Percentiles rank a stretch among this genome's conserved stretches.
Conservation (phyloP, 805 yeast species). For the Pichia paraexigua region DNA sequence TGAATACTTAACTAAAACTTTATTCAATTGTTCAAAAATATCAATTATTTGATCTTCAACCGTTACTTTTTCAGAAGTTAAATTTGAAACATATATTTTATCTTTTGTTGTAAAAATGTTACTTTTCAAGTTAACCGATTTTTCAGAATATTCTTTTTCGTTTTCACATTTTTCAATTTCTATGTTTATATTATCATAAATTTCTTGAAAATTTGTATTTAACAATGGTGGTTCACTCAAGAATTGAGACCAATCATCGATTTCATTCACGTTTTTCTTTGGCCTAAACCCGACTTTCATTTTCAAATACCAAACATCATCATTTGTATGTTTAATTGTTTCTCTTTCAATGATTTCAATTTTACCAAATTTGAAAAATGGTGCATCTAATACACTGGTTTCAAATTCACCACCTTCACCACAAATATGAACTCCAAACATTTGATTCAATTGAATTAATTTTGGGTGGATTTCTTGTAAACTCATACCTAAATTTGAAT, state of each 20-base stretch:
- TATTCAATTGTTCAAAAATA: conserved; percentile 39
- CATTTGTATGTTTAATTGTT: conserved; percentile 42
- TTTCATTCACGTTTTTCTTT: conserved; percentile 10
- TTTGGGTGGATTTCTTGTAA: conserved; percentile 55
- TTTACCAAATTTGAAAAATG: conserved; percentile 57
- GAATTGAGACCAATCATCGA: conserved; percentile 9
- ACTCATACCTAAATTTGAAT: conserved; percentile 58
- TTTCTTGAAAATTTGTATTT: conserved; percentile 31
- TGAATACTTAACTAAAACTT: conserved; percentile 25
- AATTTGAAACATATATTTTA: conserved; percentile 37
- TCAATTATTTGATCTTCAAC: conserved; percentile 40
- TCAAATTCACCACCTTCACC: conserved; percentile 99
- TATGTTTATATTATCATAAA: conserved; percentile 5
- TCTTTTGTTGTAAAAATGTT: conserved; percentile 20
- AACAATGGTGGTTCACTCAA: conserved; percentile 33
- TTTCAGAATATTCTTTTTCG: too few relatives aligned
- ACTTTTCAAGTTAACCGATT: conserved; percentile 1
- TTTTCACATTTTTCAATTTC: background rate
- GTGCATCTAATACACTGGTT: conserved; percentile 84
- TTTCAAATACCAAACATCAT: conserved; percentile 63
- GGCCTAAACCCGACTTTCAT: conserved; percentile 43
- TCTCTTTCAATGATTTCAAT: conserved; percentile 35
- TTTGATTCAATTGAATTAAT: conserved; percentile 46
- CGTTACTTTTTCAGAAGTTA: conserved; percentile 25
- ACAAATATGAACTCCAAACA: conserved; percentile 84